Percentiles rank a stretch among this genome's conserved stretches.
Evolutionary conservation across 2,329 filamentous ascomycete species (phyloP).

Genomic region (Colletotrichum sp.): DNA sequence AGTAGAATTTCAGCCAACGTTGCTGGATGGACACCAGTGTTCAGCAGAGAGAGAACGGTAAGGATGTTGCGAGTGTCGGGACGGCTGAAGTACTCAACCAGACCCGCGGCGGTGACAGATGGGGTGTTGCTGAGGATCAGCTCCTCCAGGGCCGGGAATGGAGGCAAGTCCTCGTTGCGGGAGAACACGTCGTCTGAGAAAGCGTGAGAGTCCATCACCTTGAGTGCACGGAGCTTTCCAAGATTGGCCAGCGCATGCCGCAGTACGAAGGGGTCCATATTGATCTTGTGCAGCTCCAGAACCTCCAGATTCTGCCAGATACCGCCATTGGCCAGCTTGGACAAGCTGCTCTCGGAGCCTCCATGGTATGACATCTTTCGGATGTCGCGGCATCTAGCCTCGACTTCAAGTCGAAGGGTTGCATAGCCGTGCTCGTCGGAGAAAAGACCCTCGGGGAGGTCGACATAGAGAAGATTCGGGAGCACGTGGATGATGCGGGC

Average conservation of each 20-base stretch:
- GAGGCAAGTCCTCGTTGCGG: slow-evolving; percentile 67
- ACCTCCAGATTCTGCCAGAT: slow-evolving; percentile 76
- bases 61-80: slow-evolving; percentile 66
- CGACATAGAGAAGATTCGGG: slow-evolving; percentile 85
- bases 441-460: slow-evolving; percentile 88
- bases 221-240: slow-evolving; percentile 72
- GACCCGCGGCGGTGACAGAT: slow-evolving; percentile 72
- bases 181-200: slow-evolving; percentile 81
- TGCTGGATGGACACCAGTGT: slow-evolving; percentile 72
- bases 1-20: slow-evolving; percentile 66
- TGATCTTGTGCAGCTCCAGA: slow-evolving; percentile 71
- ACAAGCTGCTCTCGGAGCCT: slow-evolving; percentile 80
- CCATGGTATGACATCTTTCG: slow-evolving; percentile 86
- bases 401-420: slow-evolving; percentile 81
- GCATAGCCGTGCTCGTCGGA: slow-evolving; percentile 78
- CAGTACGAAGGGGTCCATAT: slow-evolving; percentile 73
- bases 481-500: slow-evolving; percentile 85
- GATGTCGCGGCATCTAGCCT: slow-evolving; percentile 81
- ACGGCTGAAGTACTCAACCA: slow-evolving; percentile 70
- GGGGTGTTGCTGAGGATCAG: slow-evolving; percentile 76
- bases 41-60: slow-evolving; percentile 70
- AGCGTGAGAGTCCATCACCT: slow-evolving; percentile 71
- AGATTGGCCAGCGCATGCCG: slow-evolving; percentile 74
- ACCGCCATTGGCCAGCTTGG: slow-evolving; percentile 67
- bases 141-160: slow-evolving; percentile 76